A percentile compares a stretch with the other conserved stretches of the same genome.
Conservation (phyloP, 371 early-diverging fungal species). For the Lichtheimia hyalospora region DNA sequence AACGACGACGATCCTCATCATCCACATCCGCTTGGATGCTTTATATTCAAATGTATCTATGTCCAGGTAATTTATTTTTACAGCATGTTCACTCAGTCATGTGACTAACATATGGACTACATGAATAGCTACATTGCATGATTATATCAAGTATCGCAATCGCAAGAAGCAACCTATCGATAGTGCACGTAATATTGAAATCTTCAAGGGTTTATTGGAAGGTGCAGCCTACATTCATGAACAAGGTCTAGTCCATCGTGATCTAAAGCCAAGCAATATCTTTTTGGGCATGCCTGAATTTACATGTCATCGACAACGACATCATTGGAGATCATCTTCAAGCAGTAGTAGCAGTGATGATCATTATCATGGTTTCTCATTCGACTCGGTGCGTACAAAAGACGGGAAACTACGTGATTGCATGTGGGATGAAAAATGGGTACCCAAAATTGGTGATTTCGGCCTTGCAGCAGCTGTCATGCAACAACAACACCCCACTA, state of each 20-base stretch:
- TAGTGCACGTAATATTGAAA: constrained; percentile 38
- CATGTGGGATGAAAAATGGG: constrained; percentile 47
- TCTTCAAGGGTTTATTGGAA: constrained; percentile 56
- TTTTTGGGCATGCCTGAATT: constrained; percentile 47
- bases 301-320: constrained; percentile 1
- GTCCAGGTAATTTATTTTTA: constrained; percentile 51
- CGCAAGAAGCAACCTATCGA: constrained; percentile 26
- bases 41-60: constrained; percentile 89
- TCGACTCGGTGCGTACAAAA: constrained; percentile 3
- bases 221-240: constrained; percentile 74
- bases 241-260: constrained; percentile 74
- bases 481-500: not conserved
- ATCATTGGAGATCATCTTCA: constrained; percentile 3
- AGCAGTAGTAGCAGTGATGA: not conserved
- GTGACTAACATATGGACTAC: not conserved
- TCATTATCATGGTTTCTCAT: constrained; percentile 17
- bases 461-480: constrained; percentile 69
- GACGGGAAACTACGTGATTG: constrained; percentile 17
- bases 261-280: constrained; percentile 81
- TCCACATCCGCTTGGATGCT: constrained; percentile 45
- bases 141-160: constrained; percentile 39
- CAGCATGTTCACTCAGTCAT: not conserved
- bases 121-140: constrained; percentile 40
- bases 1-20: not conserved
- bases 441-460: constrained; percentile 87